Evolutionary conservation across 192 early-diverging fungal species (phyloP).

Genomic region (Coemansia sp.): DNA sequence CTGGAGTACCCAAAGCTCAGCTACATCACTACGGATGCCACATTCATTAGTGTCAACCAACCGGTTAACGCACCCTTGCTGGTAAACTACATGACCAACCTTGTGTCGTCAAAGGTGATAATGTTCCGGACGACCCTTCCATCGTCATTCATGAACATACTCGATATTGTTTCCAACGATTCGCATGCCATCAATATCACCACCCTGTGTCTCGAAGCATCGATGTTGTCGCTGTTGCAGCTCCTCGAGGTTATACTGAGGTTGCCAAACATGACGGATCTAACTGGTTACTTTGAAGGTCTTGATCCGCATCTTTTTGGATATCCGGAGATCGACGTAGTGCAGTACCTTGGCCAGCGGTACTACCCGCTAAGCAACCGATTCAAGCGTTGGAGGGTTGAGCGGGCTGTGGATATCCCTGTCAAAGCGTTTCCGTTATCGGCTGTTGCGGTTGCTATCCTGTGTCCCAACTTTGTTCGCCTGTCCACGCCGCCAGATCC

Average conservation of each 20-base stretch:
- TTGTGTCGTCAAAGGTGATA: neutral
- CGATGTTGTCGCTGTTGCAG: neutral
- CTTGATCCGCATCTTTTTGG: neutral
- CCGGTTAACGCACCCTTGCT: neutral
- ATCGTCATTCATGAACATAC: neutral
- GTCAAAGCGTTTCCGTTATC: neutral
- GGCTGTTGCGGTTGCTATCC: neutral
- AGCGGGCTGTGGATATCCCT: neutral
- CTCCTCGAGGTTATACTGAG: neutral
- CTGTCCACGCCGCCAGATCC: neutral
- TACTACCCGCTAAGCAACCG: neutral
- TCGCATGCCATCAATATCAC: neutral
- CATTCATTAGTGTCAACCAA: neutral
- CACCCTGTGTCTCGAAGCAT: neutral
- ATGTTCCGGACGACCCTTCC: neutral
- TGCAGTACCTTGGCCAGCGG: neutral
- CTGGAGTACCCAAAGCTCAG: neutral
- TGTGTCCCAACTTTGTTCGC: neutral
- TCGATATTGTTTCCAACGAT: neutral
- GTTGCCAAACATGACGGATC: neutral
- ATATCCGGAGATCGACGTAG: neutral
- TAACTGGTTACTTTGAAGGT: neutral
- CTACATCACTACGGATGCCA: neutral
- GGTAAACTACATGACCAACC: neutral
- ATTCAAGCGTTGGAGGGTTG: neutral